Conservation (phyloP, 495 filamentous ascomycete genomes). For the Podospora tetraspora region DNA sequence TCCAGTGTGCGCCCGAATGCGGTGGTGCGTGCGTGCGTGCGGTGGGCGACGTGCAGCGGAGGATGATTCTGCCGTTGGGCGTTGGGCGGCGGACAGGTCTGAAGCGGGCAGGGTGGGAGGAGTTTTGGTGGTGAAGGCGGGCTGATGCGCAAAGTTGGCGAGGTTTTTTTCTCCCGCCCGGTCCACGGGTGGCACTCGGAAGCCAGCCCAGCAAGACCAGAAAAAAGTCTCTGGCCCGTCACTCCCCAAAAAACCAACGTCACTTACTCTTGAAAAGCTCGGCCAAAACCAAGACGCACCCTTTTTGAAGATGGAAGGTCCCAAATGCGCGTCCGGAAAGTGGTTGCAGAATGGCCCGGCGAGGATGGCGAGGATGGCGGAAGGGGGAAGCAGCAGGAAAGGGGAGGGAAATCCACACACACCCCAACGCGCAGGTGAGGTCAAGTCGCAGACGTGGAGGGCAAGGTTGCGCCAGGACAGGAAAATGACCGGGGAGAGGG, state of each 20-base stretch:
- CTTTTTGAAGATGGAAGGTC: conserved; percentile 11
- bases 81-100: background rate
- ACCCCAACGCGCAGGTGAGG: conserved; percentile 24
- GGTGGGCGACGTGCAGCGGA: conserved; percentile 11
- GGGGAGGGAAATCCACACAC: conserved; percentile 21
- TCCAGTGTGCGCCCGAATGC: background rate
- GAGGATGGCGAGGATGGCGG: conserved; percentile 15
- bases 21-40: conserved; percentile 15
- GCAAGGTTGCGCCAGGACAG: conserved; percentile 30
- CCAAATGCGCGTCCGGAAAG: conserved; percentile 16
- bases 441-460: conserved; percentile 27
- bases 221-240: conserved; percentile 21
- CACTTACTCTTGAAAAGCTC: conserved; percentile 17
- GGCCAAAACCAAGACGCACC: conserved; percentile 3
- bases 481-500: conserved; percentile 32
- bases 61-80: conserved; percentile 5
- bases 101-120: conserved; percentile 8
- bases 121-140: conserved; percentile 8
- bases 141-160: conserved; percentile 15
- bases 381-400: conserved; percentile 16
- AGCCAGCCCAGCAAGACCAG: conserved; percentile 19
- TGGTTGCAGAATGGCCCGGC: conserved; percentile 20
- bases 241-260: background rate
- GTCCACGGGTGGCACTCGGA: conserved; percentile 4
- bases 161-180: conserved; percentile 17